Percentiles rank a stretch among this genome's conserved stretches.
Conservation (phyloP, 257 asterid genomes). For the Solanum habrochaites region DNA sequence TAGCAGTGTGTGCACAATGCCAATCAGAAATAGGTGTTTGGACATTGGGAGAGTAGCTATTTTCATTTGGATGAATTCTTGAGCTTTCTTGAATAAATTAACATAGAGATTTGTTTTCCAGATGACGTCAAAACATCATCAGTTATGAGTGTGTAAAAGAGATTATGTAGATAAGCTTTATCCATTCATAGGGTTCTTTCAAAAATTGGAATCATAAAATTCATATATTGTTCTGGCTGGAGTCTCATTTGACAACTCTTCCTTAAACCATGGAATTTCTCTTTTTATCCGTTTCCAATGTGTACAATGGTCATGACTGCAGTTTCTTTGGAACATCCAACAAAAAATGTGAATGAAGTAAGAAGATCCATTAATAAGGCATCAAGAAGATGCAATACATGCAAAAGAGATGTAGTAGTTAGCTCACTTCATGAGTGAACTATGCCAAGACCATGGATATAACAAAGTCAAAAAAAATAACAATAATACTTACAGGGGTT, state of each 20-base stretch:
- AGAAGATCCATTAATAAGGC: not conserved
- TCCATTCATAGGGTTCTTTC: not conserved
- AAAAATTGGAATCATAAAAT: not conserved
- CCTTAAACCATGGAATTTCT: not conserved
- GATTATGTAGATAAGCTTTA: not conserved
- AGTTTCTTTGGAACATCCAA: not conserved
- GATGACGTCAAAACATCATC: not conserved
- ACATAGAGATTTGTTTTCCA: not conserved
- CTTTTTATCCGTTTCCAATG: not conserved
- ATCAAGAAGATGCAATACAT: not conserved
- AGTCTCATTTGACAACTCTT: not conserved
- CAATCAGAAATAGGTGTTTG: not conserved
- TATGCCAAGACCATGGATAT: not conserved
- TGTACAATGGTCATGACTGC: not conserved
- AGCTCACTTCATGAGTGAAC: not conserved
- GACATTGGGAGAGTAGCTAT: not conserved
- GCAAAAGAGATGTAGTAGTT: not conserved
- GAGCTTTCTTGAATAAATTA: not conserved
- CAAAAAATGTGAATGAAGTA: not conserved
- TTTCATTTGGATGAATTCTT: not conserved
- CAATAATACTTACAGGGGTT: not conserved
- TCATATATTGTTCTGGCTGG: not conserved
- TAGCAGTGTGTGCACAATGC: not conserved
- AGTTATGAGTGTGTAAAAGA: not conserved
- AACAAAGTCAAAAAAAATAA: not conserved